These are phyloP conservation scores for Stenogyne calaminthoides DNA, from an alignment of 305 asterid genomes.

Conservation along the genomic window DNA sequence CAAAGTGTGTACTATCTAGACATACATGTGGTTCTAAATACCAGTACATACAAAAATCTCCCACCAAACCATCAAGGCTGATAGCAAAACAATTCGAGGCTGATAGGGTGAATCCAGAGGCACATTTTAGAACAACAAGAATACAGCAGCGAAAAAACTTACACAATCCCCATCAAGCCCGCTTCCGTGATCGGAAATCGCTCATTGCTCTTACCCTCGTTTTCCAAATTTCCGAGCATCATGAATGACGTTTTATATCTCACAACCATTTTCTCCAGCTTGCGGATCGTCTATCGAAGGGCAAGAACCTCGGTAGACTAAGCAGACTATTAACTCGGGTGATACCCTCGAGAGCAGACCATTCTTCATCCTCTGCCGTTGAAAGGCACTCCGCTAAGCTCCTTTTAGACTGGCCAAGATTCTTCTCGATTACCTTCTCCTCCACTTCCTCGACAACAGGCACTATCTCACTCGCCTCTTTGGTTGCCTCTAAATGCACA, in stretches of 20 bases:
- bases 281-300: constrained; percentile 63
- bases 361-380: constrained; percentile 80
- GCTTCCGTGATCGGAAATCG: not conserved
- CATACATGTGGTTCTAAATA: constrained; percentile 17
- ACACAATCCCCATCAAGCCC: not conserved
- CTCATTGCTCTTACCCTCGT: not conserved
- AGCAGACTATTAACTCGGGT: constrained; percentile 91
- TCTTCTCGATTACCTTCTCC: constrained; percentile 41
- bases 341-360: constrained; percentile 96
- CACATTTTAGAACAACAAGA: not conserved
- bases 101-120: constrained; percentile 10
- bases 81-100: not conserved
- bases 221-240: too few species aligned
- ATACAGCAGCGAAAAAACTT: not conserved
- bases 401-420: constrained; percentile 71
- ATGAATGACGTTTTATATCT: constrained; percentile 9
- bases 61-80: constrained; percentile 20
- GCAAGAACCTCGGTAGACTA: constrained; percentile 90
- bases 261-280: constrained; percentile 92
- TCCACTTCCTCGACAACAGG: constrained; percentile 52
- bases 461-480: constrained; percentile 68
- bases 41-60: constrained; percentile 36
- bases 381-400: constrained; percentile 95
- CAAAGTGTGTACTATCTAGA: constrained; percentile 27
- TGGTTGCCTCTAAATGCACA: constrained; percentile 18